Percentiles rank a stretch among this genome's conserved stretches.
Conservation (phyloP, 305 asterid genomes). For the Petunia hybrid region DNA sequence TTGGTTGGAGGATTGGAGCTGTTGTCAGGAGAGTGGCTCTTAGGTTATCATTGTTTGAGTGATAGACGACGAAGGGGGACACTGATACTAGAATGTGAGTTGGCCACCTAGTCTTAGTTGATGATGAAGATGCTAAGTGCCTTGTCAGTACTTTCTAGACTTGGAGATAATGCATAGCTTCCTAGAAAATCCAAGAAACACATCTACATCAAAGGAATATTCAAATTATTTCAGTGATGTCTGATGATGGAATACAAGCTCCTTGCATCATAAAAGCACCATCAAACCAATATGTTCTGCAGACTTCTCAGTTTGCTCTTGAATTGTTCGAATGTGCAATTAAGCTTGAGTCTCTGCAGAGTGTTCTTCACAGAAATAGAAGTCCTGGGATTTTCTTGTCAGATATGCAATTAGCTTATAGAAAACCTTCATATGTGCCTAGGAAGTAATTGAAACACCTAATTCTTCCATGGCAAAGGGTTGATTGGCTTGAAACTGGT, state of each 20-base stretch:
- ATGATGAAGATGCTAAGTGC: background rate
- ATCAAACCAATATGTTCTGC: slow-evolving; percentile 13
- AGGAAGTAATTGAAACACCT: background rate
- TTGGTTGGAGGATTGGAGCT: background rate
- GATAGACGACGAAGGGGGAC: background rate
- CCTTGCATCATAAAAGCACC: slow-evolving; percentile 18
- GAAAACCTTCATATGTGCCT: background rate
- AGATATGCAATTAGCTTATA: background rate
- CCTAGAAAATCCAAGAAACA: background rate
- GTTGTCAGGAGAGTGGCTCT: background rate
- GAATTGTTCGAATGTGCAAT: background rate
- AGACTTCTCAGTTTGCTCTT: background rate
- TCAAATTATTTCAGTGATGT: background rate
- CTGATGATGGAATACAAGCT: background rate
- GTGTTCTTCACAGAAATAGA: background rate
- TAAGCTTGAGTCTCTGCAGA: background rate
- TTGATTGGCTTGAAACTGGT: background rate
- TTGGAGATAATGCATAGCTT: background rate
- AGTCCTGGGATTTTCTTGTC: slow-evolving; percentile 12
- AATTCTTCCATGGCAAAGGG: slow-evolving; percentile 1
- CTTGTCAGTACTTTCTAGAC: background rate
- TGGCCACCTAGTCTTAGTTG: background rate
- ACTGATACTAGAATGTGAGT: background rate
- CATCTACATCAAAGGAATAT: background rate
- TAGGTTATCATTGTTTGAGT: background rate